Percentiles rank a stretch among this genome's conserved stretches.
phyloP scores from a whole-genome alignment of 306 rosid genomes.

The Begonia peltatifolia region DNA sequence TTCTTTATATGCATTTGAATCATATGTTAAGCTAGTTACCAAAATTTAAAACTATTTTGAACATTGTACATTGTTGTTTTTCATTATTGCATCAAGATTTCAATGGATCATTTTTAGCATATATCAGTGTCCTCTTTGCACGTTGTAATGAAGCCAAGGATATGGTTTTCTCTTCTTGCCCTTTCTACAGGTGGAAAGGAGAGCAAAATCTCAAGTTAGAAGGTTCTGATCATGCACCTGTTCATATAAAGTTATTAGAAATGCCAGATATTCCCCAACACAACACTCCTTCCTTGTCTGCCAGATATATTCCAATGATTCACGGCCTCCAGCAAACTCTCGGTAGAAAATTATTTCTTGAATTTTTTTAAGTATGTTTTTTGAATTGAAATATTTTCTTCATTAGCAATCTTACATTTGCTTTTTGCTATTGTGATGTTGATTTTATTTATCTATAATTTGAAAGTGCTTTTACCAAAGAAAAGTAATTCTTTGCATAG shows the following conservation, averaged over 20 bases:
- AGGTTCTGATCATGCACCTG: constrained; percentile 98
- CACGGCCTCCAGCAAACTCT: constrained; percentile 78
- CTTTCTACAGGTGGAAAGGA: constrained; percentile 59
- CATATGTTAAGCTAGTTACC: too few species aligned
- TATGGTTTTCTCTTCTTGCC: background rate
- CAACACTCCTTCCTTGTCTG: constrained; percentile 67
- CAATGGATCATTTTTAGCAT: background rate
- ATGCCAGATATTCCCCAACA: constrained; percentile 49
- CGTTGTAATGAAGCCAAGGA: too few species aligned
- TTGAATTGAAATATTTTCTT: constrained; percentile 1
- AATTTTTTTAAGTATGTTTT: constrained; percentile 8
- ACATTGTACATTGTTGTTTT: too few species aligned
- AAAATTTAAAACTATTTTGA: too few species aligned
- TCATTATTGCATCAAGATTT: too few species aligned
- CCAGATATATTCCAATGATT: constrained; percentile 71
- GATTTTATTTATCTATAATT: background rate
- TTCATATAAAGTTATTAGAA: constrained; percentile 43
- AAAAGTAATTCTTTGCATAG: background rate
- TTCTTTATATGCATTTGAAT: too few species aligned
- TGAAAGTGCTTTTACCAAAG: constrained; percentile 1
- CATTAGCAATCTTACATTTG: background rate
- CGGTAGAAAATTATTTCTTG: constrained; percentile 29
- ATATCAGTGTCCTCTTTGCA: background rate
- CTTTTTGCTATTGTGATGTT: too few species aligned
- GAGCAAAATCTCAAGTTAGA: constrained; percentile 59